Base-by-base conservation (phyloP, 2,329 filamentous ascomycete species). In the Colletotrichum acutatum region DNA sequence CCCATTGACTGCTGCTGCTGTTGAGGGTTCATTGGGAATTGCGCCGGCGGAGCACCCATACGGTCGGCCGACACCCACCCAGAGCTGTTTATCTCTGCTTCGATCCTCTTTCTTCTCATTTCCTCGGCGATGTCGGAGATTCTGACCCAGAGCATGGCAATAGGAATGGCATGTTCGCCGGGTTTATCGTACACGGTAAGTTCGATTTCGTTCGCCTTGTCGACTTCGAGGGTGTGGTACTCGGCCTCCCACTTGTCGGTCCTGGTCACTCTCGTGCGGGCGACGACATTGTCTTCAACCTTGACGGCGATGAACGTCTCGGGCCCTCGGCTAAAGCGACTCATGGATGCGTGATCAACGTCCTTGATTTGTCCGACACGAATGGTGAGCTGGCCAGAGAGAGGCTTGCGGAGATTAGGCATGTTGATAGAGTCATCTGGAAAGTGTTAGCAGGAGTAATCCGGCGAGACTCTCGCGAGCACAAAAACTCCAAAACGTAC, bases 181-280 rank as follows among this genome's bases (percentile, higher is more conserved):
- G 95, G 92, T 84, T 97, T 98, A 82, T 99, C 97, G 83, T 99
- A 99, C 12, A 99, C 95, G 0, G 95, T 98, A 66, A 99, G 90
- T 81, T 99, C 97, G 74, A 99, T 95, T 84, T 99, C 97, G 83
- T 99, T 99, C 65, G 97, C 97, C 86, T 98, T 98, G 84, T 98
- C 96, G 69, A 99, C 97, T 76, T 97, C 94, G 74, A 99, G 92
- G 71, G 92, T 95, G 82, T 98, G 97, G 46, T 92, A 90, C 84
- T 99, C 97, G 77, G 95, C 94, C 54, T 95, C 92, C 96, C 96
- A 99, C 78, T 91, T 91, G 83, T 99, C 97, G 74, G 89, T 97
- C 71, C 95, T 90, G 11, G 95, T 95, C 1, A 93, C 90, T 81
- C 91, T 94, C 28, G 97, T 99, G 76, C 95, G 91, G 53, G 95